Base-by-base conservation (phyloP, 2,329 filamentous ascomycete species). In the Hypomyces perniciosus region DNA sequence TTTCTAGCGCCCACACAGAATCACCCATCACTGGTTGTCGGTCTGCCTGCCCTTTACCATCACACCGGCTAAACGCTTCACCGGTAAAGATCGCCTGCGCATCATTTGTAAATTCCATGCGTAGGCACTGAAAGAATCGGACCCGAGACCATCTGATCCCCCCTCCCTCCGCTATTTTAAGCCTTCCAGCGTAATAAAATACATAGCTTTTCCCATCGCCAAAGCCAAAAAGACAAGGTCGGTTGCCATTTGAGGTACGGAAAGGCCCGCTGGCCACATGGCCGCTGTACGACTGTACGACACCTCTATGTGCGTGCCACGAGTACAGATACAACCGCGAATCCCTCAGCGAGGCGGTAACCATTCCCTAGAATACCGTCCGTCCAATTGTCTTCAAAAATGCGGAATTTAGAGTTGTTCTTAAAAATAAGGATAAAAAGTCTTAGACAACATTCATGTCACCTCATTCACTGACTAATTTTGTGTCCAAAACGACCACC, bases 361-460 rank as follows among this genome's bases (percentile, higher is more conserved):
- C 42, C 9, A 45, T 45, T 39, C 5, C 33, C 10, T 20, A 27
- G 39, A 31, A 5, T 41, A 10, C 13, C 5, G 8, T 8, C 33
- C 20, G 33, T 12, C 34, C 33, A 28, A 33, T 29, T 44, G 20
- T 26, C 27, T 30, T 39, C 20, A 42, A 12, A 38, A 30, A 28
- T 31, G 12, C 35, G 27, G 33, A 41, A 48, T 44, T 39, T 35
- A 41, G 50, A 50, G 41, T 27, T 41, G 34, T 31, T 41, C 35
- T 20, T 20, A 20, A 31, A 35, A 41, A 9, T 27, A 37, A 40
- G 35, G 41, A 44, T 27, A 34, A 9, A 20, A 29, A n/a, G 35
- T 45, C 46, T 49, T 37, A 45, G 34, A 45, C 48, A 51, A 29
- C n/a, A 28, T 33, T 34, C 42, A 44, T 30, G 27, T 44, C 42